Percentiles rank a stretch among this genome's conserved stretches.
These are phyloP conservation scores for Penicillium sp. DNA, from an alignment of 2,329 filamentous ascomycete species.

Conservation along the genomic window DNA sequence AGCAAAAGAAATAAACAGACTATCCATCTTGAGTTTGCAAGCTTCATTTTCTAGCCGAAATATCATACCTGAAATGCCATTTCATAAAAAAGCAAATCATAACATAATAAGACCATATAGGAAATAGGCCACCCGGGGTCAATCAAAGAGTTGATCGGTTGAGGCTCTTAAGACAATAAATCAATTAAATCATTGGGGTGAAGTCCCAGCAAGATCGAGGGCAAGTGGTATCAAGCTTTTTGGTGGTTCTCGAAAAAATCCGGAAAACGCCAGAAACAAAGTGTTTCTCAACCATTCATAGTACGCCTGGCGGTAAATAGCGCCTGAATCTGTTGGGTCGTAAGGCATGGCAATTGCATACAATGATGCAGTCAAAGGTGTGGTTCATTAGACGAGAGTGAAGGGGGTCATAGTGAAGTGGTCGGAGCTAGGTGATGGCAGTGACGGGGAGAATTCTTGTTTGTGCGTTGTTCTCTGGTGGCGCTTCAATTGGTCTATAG, in stretches of 20 bases:
- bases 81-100: background rate
- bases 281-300: background rate
- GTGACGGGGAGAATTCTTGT: constrained; percentile 11
- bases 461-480: constrained; percentile 35
- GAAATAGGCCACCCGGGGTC: background rate
- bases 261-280: constrained; percentile 5
- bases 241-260: background rate
- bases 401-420: constrained; percentile 19
- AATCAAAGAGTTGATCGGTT: background rate
- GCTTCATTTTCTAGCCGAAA: background rate
- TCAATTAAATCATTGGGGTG: background rate
- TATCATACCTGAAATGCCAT: background rate
- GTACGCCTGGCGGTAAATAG: constrained; percentile 7
- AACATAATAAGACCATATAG: background rate
- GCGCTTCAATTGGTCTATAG: constrained; percentile 35
- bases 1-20: background rate
- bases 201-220: background rate
- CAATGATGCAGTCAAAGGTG: background rate
- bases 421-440: constrained; percentile 21
- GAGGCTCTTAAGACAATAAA: background rate
- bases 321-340: constrained; percentile 2
- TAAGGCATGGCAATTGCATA: constrained; percentile 9
- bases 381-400: constrained; percentile 9
- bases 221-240: constrained; percentile 3
- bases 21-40: background rate